phyloP scores from a whole-genome alignment of 1,284 basidiomycete genomes.

The Uromyces viciae-fabae region DNA sequence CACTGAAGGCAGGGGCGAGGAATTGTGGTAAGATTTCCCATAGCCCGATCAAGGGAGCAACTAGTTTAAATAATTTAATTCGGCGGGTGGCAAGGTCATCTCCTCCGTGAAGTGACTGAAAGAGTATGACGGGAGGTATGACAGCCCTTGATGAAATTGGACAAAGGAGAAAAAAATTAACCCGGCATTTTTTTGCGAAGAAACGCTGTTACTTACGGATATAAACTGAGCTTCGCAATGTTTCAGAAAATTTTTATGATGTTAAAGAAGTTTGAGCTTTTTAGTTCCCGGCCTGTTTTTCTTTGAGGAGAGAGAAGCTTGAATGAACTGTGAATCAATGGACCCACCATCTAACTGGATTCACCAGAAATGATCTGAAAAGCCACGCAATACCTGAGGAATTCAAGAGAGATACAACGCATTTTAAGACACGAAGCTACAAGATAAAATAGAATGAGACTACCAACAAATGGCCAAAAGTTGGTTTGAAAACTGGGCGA shows the following conservation, averaged over 20 bases:
- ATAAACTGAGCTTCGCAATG: too few species aligned
- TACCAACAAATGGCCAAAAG: conserved; percentile 38
- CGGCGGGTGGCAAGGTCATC: conserved; percentile 32
- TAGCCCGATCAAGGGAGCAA: conserved; percentile 38
- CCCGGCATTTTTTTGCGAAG: neutral
- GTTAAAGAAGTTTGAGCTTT: too few species aligned
- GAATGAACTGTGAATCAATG: too few species aligned
- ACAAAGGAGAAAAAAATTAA: neutral
- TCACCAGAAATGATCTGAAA: conserved; percentile 33
- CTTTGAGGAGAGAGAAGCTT: neutral
- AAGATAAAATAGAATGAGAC: neutral
- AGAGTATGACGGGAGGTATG: conserved; percentile 43
- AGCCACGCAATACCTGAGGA: conserved; percentile 42
- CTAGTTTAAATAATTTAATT: conserved; percentile 34
- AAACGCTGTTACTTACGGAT: conserved; percentile 12
- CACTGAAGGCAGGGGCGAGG: conserved; percentile 42
- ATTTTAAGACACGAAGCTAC: neutral
- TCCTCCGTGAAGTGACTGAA: conserved; percentile 43
- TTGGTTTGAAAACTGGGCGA: conserved; percentile 42
- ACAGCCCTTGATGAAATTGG: conserved; percentile 15
- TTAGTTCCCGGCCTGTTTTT: neutral
- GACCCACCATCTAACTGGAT: conserved; percentile 36
- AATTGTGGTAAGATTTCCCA: conserved; percentile 45
- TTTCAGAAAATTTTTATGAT: too few species aligned
- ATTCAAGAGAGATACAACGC: neutral